Evolutionary conservation across 306 rosid species (phyloP).

Genomic region (Inga oerstediana): DNA sequence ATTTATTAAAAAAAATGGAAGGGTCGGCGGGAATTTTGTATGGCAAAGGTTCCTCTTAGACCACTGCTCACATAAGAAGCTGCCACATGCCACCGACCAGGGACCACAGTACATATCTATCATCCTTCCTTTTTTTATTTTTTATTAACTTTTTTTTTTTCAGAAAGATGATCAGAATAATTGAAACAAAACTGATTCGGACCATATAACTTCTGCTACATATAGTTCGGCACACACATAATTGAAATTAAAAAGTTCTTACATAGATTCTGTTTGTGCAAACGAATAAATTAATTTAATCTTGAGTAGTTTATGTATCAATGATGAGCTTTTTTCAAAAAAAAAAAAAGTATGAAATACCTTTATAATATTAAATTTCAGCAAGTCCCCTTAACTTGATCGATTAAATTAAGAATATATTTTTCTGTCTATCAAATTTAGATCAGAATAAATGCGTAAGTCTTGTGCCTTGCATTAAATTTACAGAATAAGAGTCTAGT

Average conservation of each 20-base stretch:
- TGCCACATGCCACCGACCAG: slow-evolving; percentile 62
- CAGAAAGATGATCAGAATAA: neutral
- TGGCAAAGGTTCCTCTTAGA: slow-evolving; percentile 34
- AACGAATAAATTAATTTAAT: neutral
- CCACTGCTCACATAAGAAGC: neutral
- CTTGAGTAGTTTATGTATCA: neutral
- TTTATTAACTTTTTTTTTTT: neutral
- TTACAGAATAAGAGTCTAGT: neutral
- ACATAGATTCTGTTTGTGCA: neutral
- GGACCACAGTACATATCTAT: neutral
- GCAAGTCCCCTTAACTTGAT: neutral
- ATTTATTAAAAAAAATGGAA: neutral
- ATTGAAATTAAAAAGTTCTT: neutral
- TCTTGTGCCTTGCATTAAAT: neutral
- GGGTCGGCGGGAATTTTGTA: slow-evolving; percentile 33
- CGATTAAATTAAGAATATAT: neutral
- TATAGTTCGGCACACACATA: neutral
- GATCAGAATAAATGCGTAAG: neutral
- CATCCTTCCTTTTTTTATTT: neutral
- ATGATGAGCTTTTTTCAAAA: neutral
- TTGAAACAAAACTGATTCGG: slow-evolving; percentile 26
- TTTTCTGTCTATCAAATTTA: neutral
- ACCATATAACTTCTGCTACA: neutral
- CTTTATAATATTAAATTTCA: too few species aligned
- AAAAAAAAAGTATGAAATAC: too few species aligned